These are phyloP conservation scores for Epichloe bromicola DNA, from an alignment of 2,329 filamentous ascomycete genomes.

Conservation along the genomic window DNA sequence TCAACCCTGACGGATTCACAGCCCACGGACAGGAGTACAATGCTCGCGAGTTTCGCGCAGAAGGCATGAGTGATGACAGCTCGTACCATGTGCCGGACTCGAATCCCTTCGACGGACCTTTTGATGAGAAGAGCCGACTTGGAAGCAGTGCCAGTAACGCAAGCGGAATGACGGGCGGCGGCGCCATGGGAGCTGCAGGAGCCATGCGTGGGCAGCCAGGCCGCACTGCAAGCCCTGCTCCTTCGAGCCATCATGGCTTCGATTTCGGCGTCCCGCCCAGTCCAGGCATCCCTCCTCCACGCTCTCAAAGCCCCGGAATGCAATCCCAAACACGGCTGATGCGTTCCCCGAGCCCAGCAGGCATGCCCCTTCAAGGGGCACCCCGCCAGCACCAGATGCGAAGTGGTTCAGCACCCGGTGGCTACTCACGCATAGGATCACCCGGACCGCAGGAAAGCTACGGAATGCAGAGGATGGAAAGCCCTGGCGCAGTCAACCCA, in stretches of 20 bases:
- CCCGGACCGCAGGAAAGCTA: constrained; percentile 6
- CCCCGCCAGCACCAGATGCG: constrained; percentile 5
- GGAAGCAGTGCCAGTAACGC: constrained; percentile 6
- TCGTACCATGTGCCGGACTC: constrained; percentile 10
- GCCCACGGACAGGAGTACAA: constrained; percentile 14
- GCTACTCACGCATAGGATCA: constrained; percentile 7
- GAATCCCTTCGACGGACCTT: constrained; percentile 4
- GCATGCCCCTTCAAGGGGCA: neutral
- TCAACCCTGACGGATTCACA: constrained; percentile 34
- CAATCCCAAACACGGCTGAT: neutral
- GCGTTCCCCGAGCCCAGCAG: neutral
- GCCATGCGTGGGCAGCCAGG: neutral
- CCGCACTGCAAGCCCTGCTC: constrained; percentile 6
- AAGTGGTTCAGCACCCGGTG: constrained; percentile 1
- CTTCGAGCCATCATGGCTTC: constrained; percentile 7
- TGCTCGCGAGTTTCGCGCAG: constrained; percentile 6
- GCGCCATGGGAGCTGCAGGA: neutral
- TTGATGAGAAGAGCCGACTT: constrained; percentile 5
- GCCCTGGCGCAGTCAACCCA: constrained; percentile 4
- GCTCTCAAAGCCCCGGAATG: constrained; percentile 2
- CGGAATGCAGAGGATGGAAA: constrained; percentile 6
- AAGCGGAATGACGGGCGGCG: constrained; percentile 7
- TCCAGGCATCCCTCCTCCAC: neutral
- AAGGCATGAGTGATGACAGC: constrained; percentile 6
- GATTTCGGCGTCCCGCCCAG: constrained; percentile 9